These are phyloP conservation scores for Neurospora sp. DNA, from an alignment of 495 filamentous ascomycete species.

Conservation along the genomic window DNA sequence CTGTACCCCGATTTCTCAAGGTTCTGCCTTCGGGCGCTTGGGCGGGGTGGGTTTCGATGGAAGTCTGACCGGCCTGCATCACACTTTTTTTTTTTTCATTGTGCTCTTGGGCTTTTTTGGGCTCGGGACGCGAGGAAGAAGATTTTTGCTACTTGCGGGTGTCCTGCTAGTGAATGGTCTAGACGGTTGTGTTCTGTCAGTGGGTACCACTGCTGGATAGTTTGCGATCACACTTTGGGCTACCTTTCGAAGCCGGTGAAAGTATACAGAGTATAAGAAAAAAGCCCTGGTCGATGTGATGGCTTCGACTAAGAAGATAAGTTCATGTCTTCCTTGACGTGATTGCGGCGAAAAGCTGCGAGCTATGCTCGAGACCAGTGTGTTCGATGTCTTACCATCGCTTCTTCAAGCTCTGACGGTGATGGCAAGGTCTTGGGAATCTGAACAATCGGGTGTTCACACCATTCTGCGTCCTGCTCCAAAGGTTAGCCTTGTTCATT, in stretches of 20 bases:
- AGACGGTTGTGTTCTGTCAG: too few species aligned
- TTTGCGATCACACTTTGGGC: too few species aligned
- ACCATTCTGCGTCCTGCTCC: neutral
- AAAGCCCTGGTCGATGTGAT: neutral
- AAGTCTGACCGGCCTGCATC: conserved; percentile 49
- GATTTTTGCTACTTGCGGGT: neutral
- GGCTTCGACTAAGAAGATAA: neutral
- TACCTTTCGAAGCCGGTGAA: too few species aligned
- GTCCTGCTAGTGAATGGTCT: neutral
- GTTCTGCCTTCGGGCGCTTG: conserved; percentile 44
- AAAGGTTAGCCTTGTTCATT: neutral
- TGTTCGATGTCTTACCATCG: neutral
- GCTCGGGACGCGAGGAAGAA: conserved; percentile 30
- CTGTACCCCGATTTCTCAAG: conserved; percentile 41
- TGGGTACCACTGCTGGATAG: too few species aligned
- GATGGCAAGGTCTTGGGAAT: neutral
- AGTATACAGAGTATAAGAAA: too few species aligned
- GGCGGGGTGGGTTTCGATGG: conserved; percentile 50
- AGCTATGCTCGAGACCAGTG: neutral
- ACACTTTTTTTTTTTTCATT: conserved; percentile 35
- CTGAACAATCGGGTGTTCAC: neutral
- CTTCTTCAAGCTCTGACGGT: neutral
- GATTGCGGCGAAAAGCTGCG: too few species aligned
- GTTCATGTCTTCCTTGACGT: too few species aligned
- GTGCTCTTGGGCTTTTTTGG: conserved; percentile 21